Conservation (phyloP, 2,329 filamentous ascomycete genomes). For the Monosporascus cannonballus region DNA sequence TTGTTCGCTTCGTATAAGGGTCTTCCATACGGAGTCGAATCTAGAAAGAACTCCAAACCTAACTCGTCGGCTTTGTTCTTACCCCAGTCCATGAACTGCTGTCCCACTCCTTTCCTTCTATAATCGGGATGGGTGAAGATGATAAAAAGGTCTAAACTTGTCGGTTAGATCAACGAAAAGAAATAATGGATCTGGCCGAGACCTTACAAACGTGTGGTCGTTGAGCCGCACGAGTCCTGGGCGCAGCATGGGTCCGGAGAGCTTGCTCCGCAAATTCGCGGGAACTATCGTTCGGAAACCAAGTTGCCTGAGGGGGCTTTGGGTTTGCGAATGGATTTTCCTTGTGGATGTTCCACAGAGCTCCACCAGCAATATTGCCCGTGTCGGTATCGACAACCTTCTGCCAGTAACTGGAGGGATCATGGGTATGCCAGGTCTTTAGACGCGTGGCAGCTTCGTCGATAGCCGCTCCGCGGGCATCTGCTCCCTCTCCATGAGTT, state of each 20-base stretch:
- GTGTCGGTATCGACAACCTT: constrained; percentile 25
- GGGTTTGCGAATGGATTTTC: constrained; percentile 21
- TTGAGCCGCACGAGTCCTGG: constrained; percentile 9
- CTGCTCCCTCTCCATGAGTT: not conserved
- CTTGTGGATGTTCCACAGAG: constrained; percentile 24
- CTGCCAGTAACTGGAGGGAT: constrained; percentile 23
- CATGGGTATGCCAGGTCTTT: constrained; percentile 17
- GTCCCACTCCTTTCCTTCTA: constrained; percentile 13
- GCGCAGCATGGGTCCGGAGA: constrained; percentile 5
- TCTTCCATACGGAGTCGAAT: constrained; percentile 13
- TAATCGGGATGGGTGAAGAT: constrained; percentile 19
- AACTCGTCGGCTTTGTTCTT: constrained; percentile 16
- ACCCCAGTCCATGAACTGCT: constrained; percentile 19
- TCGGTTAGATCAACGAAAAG: not conserved
- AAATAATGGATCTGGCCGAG: not conserved
- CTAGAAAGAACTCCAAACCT: constrained; percentile 17
- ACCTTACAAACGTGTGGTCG: constrained; percentile 16
- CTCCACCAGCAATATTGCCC: constrained; percentile 20
- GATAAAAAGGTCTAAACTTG: constrained; percentile 14
- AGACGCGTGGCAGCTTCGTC: constrained; percentile 14
- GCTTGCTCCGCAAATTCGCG: constrained; percentile 16
- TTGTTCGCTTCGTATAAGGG: constrained; percentile 17
- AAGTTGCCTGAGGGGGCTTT: constrained; percentile 14
- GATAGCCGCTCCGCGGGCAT: constrained; percentile 16
- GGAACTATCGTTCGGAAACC: constrained; percentile 25